Evolutionary conservation across 2,329 filamentous ascomycete species (phyloP).

Genomic region (Fusarium secorum): DNA sequence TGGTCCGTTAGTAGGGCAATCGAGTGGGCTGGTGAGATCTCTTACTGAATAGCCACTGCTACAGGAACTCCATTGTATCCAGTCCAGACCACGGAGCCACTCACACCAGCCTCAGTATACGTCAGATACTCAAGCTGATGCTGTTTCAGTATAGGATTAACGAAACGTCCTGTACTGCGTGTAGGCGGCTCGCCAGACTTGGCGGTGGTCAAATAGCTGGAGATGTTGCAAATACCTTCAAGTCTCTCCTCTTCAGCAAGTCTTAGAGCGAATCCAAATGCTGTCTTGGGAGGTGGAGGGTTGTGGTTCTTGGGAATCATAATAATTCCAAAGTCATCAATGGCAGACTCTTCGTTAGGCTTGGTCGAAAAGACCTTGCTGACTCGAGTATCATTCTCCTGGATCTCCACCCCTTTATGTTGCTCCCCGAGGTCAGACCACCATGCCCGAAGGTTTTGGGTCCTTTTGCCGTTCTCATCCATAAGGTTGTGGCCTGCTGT

Average conservation of each 20-base stretch:
- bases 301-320: background rate
- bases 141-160: background rate
- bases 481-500: background rate
- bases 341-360: background rate
- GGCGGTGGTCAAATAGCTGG: background rate
- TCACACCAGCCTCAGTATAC: background rate
- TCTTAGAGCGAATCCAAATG: background rate
- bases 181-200: background rate
- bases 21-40: background rate
- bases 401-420: background rate
- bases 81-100: background rate
- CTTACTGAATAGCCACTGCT: background rate
- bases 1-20: rapidly evolving
- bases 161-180: background rate
- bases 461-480: background rate
- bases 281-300: background rate
- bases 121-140: background rate
- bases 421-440: background rate
- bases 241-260: background rate
- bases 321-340: background rate
- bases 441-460: background rate
- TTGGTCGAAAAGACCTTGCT: background rate
- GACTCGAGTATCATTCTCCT: background rate
- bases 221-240: background rate
- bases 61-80: background rate